phyloP scores from a whole-genome alignment of 306 rosid genomes.

The Fagus sylvatica region DNA sequence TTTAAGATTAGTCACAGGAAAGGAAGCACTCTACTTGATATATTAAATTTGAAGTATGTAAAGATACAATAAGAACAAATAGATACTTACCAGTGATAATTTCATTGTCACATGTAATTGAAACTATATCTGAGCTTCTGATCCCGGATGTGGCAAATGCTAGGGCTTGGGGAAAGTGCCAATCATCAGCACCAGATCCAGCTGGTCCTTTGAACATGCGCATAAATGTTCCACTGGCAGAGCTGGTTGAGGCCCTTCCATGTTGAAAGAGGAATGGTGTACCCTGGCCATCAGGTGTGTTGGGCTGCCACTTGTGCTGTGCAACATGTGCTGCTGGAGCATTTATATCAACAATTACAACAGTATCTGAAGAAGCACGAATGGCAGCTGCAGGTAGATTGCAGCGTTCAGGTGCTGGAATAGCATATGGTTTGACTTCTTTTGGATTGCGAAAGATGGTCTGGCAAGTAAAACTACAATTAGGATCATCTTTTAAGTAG shows the following conservation, averaged over 20 bases:
- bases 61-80: neutral
- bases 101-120: conserved; percentile 83
- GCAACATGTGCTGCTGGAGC: conserved; percentile 95
- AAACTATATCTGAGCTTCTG: conserved; percentile 77
- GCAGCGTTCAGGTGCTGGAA: conserved; percentile 84
- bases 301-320: conserved; percentile 96
- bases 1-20: neutral
- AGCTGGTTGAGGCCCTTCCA: conserved; percentile 62
- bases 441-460: conserved; percentile 94
- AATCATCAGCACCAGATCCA: conserved; percentile 62
- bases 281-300: conserved; percentile 97
- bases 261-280: conserved; percentile 93
- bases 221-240: conserved; percentile 73
- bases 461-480: conserved; percentile 44
- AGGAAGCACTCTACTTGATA: conserved; percentile 10
- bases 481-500: neutral
- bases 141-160: conserved; percentile 89
- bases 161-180: conserved; percentile 82
- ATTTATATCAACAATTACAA: conserved; percentile 73
- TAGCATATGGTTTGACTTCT: conserved; percentile 70
- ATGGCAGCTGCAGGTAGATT: conserved; percentile 95
- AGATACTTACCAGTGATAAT: conserved; percentile 74
- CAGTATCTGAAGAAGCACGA: conserved; percentile 79
- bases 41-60: neutral
- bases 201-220: conserved; percentile 87